Percentiles rank a stretch among this genome's conserved stretches.
phyloP scores from a whole-genome alignment of 768 basidiomycete genomes.

The Xerocomellus dryophilus region DNA sequence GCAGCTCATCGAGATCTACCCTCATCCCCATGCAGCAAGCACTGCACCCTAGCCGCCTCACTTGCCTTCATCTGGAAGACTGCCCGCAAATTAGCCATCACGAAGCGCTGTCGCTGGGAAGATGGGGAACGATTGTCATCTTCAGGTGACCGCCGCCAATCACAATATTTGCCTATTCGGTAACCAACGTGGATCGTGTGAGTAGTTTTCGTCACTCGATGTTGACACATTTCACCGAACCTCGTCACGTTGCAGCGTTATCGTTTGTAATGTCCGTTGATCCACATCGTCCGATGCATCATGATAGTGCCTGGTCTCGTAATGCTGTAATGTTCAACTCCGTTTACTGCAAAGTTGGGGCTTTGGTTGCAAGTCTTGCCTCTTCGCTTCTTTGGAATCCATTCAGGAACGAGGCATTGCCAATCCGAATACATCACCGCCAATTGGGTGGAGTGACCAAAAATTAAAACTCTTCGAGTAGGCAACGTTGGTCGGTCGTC shows the following conservation, averaged over 20 bases:
- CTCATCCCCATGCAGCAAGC: constrained; percentile 39
- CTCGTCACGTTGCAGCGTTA: constrained; percentile 18
- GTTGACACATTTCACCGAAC: constrained; percentile 11
- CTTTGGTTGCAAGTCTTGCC: not conserved
- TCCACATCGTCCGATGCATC: constrained; percentile 12
- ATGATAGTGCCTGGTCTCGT: constrained; percentile 11
- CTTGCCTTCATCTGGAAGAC: constrained; percentile 42
- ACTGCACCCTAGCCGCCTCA: constrained; percentile 33
- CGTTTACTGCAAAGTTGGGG: not conserved
- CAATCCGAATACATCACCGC: not conserved
- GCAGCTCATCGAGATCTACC: constrained; percentile 29
- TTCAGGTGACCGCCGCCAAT: constrained; percentile 8
- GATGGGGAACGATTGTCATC: constrained; percentile 34
- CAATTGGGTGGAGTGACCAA: not conserved
- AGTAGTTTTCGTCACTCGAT: constrained; percentile 14
- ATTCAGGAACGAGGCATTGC: not conserved
- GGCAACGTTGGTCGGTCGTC: not conserved
- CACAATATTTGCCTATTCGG: constrained; percentile 6
- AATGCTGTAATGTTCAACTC: constrained; percentile 5
- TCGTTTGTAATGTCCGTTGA: constrained; percentile 27
- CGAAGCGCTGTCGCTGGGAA: constrained; percentile 38
- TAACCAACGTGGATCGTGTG: constrained; percentile 20
- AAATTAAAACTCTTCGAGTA: constrained; percentile 1
- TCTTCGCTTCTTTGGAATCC: constrained; percentile 3
- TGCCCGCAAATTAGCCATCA: constrained; percentile 39